Base-by-base conservation (phyloP, 768 basidiomycete species). In the Tylopilus balloui region DNA sequence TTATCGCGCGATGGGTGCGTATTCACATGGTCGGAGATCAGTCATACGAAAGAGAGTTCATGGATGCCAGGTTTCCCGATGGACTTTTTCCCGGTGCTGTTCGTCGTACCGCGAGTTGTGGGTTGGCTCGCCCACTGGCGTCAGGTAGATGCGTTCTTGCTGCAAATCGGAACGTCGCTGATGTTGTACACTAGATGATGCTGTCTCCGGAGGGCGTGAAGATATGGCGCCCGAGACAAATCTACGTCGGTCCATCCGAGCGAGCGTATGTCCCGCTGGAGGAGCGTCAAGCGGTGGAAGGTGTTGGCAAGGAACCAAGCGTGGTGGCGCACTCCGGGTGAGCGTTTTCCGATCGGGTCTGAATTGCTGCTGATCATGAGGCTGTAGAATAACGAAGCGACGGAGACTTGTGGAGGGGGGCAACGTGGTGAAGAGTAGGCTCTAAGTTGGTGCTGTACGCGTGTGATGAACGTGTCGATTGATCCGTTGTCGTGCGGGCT, bases 91-190 rank as follows among this genome's bases (percentile, higher is more conserved):
- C 92, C 92, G 0, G 92, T 95, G 19, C 71, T 95, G 27, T 95
- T 95, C 61, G 91, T 85, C 17, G 91, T 95, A 3, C 92, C 92
- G 2, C 81, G 92, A 19, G 90, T 95, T 8, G 90, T 91, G 23
- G 92, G 92, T 17, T 94, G 92, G 92, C 73, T 94, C 8, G 88
- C 91, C 0, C 92, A 93, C 67, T 94, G 92, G 92, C 77, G 88
- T 47, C 88, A 89, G 78, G 87, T 83, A 48, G 45, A 67, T 53
- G 14, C 25, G 11, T 17, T 47, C 38, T 44, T 25, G 14, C 23
- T 44, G 39, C n/a, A 21, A n/a, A 4, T 31, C n/a, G 12, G 40
- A 27, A 21, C n/a, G 36, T 38, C 45, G 29, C 40, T 58, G 37
- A 54, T 31, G 13, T 17, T n/a, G 25, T 48, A 29, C n/a, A 34